Evolutionary conservation across 139 green algal genomes (phyloP), one percentile per base, ranked within the genome.

Genomic region (Auxenochlorella protothecoides): DNA sequence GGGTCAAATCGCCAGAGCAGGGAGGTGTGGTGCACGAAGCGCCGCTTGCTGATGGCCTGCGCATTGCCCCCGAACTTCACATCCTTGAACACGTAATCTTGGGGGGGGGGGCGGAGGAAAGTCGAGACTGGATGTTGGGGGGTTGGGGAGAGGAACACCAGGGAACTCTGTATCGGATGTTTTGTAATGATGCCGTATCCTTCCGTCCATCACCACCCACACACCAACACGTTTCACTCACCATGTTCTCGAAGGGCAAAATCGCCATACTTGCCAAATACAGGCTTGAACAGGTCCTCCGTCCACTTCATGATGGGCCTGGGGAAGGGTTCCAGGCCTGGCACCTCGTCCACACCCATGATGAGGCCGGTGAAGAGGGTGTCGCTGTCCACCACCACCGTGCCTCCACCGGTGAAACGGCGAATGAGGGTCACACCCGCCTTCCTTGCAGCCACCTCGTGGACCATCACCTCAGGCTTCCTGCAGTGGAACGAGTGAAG

Each of bases 1-100:
- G 67, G 53, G 13, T 91, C 16, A 71, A 87, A 98, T 76, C 97
- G 88, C 91, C 91, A 99, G 5, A 99, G 84, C 10, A 99, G 89
- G 3, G 90, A 97, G 10, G 95, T 99, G 85, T 99, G 95, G 80
- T 99, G 94, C 72, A 99, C 72, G 84, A 86, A 99, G 13, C 92
- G 80, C 14, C 83, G 68, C 59, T 90, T 91, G 3, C 88, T 93
- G 74, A 99, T 98, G 69, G 89, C 89, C 81, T 99, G 95, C 4
- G 95, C 95, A 73, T 99, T 99, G 73, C 95, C 95, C 2, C 93
- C 95, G 84, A 98, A 93, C 83, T 99, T 99, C 10, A 53, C 75
- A 8, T 92, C 69, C 0, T 83, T 91, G 71, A 97, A 86, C 6
- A 85, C 81, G 71, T 97, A 99, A 69, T 97, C 91, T 92, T 78